phyloP scores from a whole-genome alignment of 148 eudicot species.

The Rhododendron molle region DNA sequence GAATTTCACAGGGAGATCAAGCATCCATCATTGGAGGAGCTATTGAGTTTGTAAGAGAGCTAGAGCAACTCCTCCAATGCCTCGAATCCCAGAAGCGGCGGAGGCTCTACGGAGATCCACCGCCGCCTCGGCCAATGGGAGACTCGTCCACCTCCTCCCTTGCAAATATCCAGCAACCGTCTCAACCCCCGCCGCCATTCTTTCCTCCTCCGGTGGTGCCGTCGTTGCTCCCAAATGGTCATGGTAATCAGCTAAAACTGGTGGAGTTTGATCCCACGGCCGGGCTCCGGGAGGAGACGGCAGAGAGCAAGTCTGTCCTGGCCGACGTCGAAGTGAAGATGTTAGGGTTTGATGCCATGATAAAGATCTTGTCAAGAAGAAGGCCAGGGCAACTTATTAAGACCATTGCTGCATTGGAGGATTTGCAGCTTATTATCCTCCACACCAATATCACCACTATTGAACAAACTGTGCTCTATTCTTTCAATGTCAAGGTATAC shows the following conservation, averaged over 20 bases:
- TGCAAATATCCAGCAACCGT: slow-evolving; percentile 15
- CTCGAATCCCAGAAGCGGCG: slow-evolving; percentile 91
- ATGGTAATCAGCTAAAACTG: slow-evolving; percentile 6
- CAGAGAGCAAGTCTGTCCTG: slow-evolving; percentile 80
- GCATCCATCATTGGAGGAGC: slow-evolving; percentile 96
- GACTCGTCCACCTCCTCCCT: slow-evolving; percentile 39
- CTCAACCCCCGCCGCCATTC: slow-evolving; percentile 23
- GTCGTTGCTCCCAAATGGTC: slow-evolving; percentile 18
- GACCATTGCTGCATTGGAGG: slow-evolving; percentile 80
- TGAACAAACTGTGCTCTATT: slow-evolving; percentile 94
- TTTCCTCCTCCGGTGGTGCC: slow-evolving; percentile 25
- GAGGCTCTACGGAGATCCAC: slow-evolving; percentile 66
- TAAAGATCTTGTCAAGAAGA: slow-evolving; percentile 81
- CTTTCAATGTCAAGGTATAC: slow-evolving; percentile 88
- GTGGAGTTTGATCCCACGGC: slow-evolving; percentile 38
- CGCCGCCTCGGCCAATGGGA: slow-evolving; percentile 24
- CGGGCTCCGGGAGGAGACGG: slow-evolving; percentile 46
- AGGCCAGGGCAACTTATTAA: slow-evolving; percentile 78
- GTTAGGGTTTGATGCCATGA: slow-evolving; percentile 80
- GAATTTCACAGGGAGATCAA: slow-evolving; percentile 77
- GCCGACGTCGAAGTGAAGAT: slow-evolving; percentile 92
- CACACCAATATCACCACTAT: slow-evolving; percentile 93
- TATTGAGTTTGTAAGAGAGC: slow-evolving; percentile 85
- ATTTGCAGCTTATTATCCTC: slow-evolving; percentile 71
- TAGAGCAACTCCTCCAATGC: slow-evolving; percentile 90